Percentiles rank a stretch among this genome's conserved stretches.
phyloP scores from a whole-genome alignment of 805 yeast genomes.

The Lipomyces kockii region DNA sequence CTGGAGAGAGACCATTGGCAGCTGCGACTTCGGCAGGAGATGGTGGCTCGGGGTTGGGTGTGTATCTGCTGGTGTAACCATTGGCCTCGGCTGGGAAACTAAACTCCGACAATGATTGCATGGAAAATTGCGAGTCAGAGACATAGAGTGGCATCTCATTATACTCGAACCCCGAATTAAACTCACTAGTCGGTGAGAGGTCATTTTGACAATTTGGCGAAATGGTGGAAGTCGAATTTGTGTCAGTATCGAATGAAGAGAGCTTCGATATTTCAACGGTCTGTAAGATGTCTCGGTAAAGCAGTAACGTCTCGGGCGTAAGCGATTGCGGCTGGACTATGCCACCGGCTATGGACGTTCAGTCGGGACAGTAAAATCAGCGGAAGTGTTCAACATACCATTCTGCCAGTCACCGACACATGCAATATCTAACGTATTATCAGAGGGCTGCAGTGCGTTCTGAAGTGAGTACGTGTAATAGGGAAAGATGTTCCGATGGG shows the following conservation, averaged over 20 bases:
- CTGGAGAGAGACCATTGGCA: conserved; percentile 26
- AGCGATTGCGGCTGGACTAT: background rate
- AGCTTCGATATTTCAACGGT: background rate
- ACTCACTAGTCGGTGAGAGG: background rate
- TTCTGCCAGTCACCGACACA: background rate
- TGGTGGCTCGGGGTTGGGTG: background rate
- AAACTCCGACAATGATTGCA: background rate
- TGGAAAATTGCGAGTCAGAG: background rate
- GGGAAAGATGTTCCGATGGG: background rate
- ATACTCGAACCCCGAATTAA: background rate
- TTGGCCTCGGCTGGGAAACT: background rate
- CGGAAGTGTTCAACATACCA: background rate
- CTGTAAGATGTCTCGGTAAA: conserved; percentile 3
- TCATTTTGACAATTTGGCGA: background rate
- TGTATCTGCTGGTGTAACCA: background rate
- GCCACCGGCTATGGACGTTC: background rate
- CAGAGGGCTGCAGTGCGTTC: background rate
- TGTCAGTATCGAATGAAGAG: background rate
- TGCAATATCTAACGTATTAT: background rate
- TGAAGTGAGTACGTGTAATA: background rate
- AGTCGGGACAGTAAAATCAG: background rate
- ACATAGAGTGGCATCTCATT: background rate
- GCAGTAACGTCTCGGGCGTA: background rate
- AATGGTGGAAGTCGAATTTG: background rate
- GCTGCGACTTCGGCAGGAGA: conserved; percentile 23